Base-by-base conservation (phyloP, 192 early-diverging fungal genomes). In the Cetraspora pellucida region DNA sequence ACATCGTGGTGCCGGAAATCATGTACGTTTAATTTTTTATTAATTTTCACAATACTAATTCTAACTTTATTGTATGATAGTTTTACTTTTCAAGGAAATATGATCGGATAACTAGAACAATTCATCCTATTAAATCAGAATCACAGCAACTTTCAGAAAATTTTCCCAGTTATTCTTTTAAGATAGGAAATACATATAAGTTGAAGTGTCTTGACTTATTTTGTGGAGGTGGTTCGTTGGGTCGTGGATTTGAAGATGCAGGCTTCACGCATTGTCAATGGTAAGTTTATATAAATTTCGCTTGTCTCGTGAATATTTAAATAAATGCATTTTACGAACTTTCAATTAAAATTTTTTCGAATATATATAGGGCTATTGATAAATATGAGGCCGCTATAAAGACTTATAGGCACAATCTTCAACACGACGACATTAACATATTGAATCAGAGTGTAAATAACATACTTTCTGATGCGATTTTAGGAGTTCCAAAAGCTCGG, bases 221-320 rank as follows among this genome's bases (percentile, higher is more conserved):
- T 61, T 81, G 79, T 50, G 79, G 79, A 7, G 69, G 79, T 64
- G 79, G 79, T 31, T 77, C 60, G 7, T 70, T 81, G 6, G 75
- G 75, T 8, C 52, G 69, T 25, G 79, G 79, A 60, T 60, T 81
- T 19, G 79, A 81, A 37, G 76, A 77, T 45, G 30, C 79, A 0
- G 79, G 79, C 11, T 27, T 77, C 55, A 76, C 58, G 4, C 46
- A 77, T 13, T 77, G 75, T 69, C n/a, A 52, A 50, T 81, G 79
- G 79, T 72, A 81, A 72, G 2, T 63, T n/a, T 46, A 8, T 30
- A 5, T 16, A 27, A 9, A 17, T 11, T 13, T 63, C 30, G 23
- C 44, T 74, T 17, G 7, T 19, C 3, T 44, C 10, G 3, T 31
- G 45, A 69, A 11, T 69, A 50, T 46, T 17, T 2, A 49, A 2